Conservation (phyloP, 805 yeast genomes). For the Osmozyma mogii region DNA sequence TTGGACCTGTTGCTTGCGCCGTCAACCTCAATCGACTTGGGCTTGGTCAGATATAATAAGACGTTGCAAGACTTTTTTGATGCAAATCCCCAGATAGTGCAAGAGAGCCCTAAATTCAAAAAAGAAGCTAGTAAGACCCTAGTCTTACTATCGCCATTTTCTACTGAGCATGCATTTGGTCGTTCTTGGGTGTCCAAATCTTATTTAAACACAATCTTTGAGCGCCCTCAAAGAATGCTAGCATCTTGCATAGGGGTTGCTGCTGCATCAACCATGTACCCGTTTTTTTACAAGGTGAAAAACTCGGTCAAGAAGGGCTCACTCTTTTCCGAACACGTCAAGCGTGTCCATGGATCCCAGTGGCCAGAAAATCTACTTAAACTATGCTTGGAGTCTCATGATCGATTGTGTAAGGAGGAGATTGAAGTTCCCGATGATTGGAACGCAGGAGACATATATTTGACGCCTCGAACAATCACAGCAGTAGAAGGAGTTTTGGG, state of each 20-base stretch:
- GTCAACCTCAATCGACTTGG: conserved; percentile 27
- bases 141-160: conserved; percentile 59
- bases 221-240: conserved; percentile 70
- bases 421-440: conserved; percentile 75
- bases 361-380: conserved; percentile 60
- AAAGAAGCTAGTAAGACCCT: conserved; percentile 41
- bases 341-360: conserved; percentile 61
- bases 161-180: conserved; percentile 65
- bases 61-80: conserved; percentile 36
- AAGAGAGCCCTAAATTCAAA: conserved; percentile 31
- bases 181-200: conserved; percentile 69
- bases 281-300: conserved; percentile 45
- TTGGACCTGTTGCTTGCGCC: too few species aligned
- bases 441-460: conserved; percentile 78
- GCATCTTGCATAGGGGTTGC: conserved; percentile 76
- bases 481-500: conserved; percentile 77
- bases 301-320: conserved; percentile 42
- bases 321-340: conserved; percentile 51
- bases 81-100: conserved; percentile 35
- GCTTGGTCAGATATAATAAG: conserved; percentile 28
- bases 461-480: conserved; percentile 54
- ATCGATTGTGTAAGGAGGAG: conserved; percentile 42
- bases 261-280: conserved; percentile 63
- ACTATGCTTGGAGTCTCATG: conserved; percentile 52
- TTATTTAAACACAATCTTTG: conserved; percentile 63